Conservation (phyloP, 768 basidiomycete genomes). For the Phylloporus sp. region DNA sequence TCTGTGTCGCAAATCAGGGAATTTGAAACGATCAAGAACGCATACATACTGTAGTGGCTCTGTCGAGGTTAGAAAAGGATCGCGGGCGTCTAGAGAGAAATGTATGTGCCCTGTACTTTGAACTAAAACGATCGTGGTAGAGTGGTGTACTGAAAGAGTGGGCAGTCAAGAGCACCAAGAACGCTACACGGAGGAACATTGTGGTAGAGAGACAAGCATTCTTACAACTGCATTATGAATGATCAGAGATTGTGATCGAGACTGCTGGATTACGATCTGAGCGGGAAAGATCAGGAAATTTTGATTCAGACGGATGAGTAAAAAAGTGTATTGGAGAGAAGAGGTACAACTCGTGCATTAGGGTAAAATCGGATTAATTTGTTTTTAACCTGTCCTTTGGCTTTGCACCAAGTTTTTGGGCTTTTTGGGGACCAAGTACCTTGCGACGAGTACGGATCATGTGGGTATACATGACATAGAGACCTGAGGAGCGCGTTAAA, state of each 20-base stretch:
- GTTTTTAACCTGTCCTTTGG: constrained; percentile 30
- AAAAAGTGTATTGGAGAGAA: constrained; percentile 22
- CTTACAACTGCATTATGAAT: not conserved
- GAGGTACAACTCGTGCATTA: not conserved
- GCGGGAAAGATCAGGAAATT: not conserved
- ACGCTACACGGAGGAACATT: constrained; percentile 9
- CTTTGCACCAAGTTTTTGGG: constrained; percentile 33
- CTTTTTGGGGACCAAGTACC: constrained; percentile 41
- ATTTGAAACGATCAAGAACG: not conserved
- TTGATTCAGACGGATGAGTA: constrained; percentile 4
- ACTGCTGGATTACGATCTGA: constrained; percentile 6
- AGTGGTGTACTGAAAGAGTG: constrained; percentile 12
- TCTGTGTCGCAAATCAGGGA: constrained; percentile 10
- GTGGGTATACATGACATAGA: constrained; percentile 55
- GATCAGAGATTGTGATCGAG: constrained; percentile 7
- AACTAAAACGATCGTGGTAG: not conserved
- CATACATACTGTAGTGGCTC: constrained; percentile 8
- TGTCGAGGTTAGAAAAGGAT: not conserved
- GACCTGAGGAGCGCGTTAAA: constrained; percentile 26
- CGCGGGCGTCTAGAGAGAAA: not conserved
- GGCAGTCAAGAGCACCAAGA: constrained; percentile 7
- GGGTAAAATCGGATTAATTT: constrained; percentile 3
- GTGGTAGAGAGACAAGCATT: not conserved
- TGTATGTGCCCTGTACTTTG: not conserved
- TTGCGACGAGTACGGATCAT: constrained; percentile 58